These are phyloP conservation scores for Solanum hybrid DNA, from an alignment of 305 asterid species.

Conservation along the genomic window DNA sequence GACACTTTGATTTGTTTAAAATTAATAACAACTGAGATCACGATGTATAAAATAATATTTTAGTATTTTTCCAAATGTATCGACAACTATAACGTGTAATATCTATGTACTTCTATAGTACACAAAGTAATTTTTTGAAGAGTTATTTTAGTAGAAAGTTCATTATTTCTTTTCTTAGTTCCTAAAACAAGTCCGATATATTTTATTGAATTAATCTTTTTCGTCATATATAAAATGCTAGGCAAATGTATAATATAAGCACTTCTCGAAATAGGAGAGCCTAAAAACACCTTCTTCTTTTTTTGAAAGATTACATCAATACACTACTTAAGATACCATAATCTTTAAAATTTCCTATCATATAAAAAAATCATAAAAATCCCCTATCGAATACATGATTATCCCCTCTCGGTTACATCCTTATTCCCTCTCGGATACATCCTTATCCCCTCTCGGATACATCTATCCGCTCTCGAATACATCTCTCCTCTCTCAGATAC, in stretches of 20 bases:
- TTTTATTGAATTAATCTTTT: not conserved
- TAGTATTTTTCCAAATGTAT: not conserved
- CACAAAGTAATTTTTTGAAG: not conserved
- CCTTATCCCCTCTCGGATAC: not conserved
- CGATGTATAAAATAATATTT: not conserved
- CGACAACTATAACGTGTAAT: not conserved
- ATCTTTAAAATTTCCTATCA: not conserved
- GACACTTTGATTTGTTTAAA: not conserved
- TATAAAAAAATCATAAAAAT: too few species aligned
- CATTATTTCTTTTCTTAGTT: not conserved
- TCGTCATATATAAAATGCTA: too few species aligned
- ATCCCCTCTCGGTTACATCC: not conserved
- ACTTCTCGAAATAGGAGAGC: not conserved
- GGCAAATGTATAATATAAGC: not conserved
- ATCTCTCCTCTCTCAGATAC: too few species aligned
- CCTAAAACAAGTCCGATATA: not conserved
- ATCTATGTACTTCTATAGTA: not conserved
- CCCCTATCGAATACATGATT: not conserved
- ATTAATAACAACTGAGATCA: not conserved
- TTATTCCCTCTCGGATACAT: not conserved
- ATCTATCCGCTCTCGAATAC: too few species aligned
- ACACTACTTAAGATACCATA: not conserved
- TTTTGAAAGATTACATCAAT: not conserved
- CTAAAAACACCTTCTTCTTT: not conserved
- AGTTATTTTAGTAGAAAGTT: not conserved